Evolutionary conservation across 1,139 yeast species (phyloP), one percentile per base, ranked within the genome.

Genomic region (Kurtzmaniella natalensis): DNA sequence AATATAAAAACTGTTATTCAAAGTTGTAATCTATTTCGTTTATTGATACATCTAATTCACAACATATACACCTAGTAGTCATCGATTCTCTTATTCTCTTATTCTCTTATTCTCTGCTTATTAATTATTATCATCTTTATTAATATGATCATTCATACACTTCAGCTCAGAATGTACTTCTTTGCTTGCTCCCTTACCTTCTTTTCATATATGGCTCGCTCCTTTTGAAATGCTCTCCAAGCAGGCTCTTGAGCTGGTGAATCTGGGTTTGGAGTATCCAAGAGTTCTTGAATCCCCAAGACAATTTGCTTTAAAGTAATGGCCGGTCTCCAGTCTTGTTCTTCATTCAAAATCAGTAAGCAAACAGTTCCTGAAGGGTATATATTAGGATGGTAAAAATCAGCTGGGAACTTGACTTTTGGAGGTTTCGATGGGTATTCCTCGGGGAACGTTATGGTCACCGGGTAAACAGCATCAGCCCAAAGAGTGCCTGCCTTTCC

Each of bases 161-260:
- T n/a, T n/a, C n/a, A n/a, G 26, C 16, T 23, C 26, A 23, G 33
- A 5, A 28, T 75, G 53, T 84, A 92, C 53, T 70, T 72, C 51
- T 78, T 76, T 7, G 95, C 92, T 61, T 92, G 97, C 44, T 83
- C 88, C 45, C 64, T 64, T 22, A 92, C 95, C 50, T 78, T 82
- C 57, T 77, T 77, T 40, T 81, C 86, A 54, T 94, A 94, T 31
- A 73, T 62, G 1, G 68, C 64, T 49, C 72, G 72, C 54, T 85
- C 85, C 51, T 77, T 79, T 16, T 77, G 72, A 50, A 78, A 92
- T 1, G 94, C 86, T 52, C 81, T 78, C 82, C 89, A 94, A 2
- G 98, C 97, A 3, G 94, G 95, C 45, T 87, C 94, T 59, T 92
- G 99, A 0, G 98, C 98, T 1, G 99, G 99, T 0, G 96, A 87